Base-by-base conservation (phyloP, 1,139 yeast genomes). In the Diutina neorugosa region DNA sequence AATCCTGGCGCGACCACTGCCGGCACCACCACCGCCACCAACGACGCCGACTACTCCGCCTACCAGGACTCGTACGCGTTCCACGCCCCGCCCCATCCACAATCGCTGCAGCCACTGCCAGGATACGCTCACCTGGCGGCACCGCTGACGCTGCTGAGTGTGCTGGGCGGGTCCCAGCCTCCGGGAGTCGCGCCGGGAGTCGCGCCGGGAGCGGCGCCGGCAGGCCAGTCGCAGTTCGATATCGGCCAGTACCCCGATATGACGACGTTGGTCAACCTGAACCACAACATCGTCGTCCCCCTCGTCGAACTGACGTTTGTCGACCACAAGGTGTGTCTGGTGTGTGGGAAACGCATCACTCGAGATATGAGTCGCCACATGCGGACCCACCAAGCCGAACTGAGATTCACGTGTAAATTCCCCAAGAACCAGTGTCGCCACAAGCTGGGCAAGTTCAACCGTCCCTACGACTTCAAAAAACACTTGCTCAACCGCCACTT, bases 251-350 rank as follows among this genome's bases (percentile, higher is more conserved):
- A 68, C 56, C 74, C 76, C 1, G 77, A 73, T 55, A 63, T 73
- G 61, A 73, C 78, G 4, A 67, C 74, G 2, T 61, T 73, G 60
- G 69, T 71, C 44, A 73, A 73, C 57, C 64, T 74, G 43, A 70
- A 72, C 55, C 60, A 68, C 11, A 63, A 61, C 52, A 63, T 70
- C 14, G 62, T 64, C 19, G 65, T 69, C 0, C 77, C 77, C 8
- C 60, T 69, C 55, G 77, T 73, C 16, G 51, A 53, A 27, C 51
- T 51, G 53, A 47, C 56, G 41, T 25, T 27, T 23, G 50, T 46
- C 27, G 50, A 46, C 34, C 50, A 46, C 34, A 46, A 46, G 23
- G 50, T 46, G 37, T 46, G 50, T 18, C 18, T 16, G 21, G 50
- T 46, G 40, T 46, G 50, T 46, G 50, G 50, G 23, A 46, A 46